Evolutionary conservation across 2,329 filamentous ascomycete genomes (phyloP), one percentile per base, ranked within the genome.

Genomic region (Torrubiella hemipterigena): DNA sequence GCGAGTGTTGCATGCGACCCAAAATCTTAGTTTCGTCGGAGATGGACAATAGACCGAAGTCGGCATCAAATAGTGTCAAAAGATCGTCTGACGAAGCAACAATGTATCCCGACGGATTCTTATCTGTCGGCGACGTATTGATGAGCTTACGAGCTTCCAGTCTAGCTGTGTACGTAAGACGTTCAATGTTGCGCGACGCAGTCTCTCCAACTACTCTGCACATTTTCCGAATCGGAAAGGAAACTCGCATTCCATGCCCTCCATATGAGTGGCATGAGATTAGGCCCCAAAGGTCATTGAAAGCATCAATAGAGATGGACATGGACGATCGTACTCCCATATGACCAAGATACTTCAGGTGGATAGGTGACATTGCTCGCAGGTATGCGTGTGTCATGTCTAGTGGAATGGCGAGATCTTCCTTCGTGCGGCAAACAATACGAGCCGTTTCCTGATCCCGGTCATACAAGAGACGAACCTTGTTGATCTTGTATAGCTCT

Each of bases 321-420:
- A 94, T 94, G 40, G 84, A 93, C 0, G 84, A 84, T n/a, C 85
- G 75, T 1, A 93, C 85, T 7, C 77, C 79, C 86, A 94, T 94
- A 48, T 94, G 86, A 6, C 61, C 69, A 4, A 94, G 63, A 44
- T 93, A 94, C 47, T 93, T 93, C 33, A 93, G 54, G 47, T 91
- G 84, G 25, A 93, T 87, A 0, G 86, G 85, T 1, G 84, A 93
- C 73, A 93, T 93, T 39, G 87, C 85, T 32, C 86, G 74, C 2
- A 93, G 67, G 47, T 93, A 91, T 0, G 80, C 71, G 45, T 91
- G 81, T 2, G 81, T 91, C 52, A 94, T 75, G 49, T 94, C 84
- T 4, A 94, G 54, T 0, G 86, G 84, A 0, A 53, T 63, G 29
- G 85, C 77, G 7, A 91, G 60, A 44, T 91, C 82, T 51, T 84